These are phyloP conservation scores for Aspergillus sp. DNA, from an alignment of 2,329 filamentous ascomycete species.

Conservation along the genomic window DNA sequence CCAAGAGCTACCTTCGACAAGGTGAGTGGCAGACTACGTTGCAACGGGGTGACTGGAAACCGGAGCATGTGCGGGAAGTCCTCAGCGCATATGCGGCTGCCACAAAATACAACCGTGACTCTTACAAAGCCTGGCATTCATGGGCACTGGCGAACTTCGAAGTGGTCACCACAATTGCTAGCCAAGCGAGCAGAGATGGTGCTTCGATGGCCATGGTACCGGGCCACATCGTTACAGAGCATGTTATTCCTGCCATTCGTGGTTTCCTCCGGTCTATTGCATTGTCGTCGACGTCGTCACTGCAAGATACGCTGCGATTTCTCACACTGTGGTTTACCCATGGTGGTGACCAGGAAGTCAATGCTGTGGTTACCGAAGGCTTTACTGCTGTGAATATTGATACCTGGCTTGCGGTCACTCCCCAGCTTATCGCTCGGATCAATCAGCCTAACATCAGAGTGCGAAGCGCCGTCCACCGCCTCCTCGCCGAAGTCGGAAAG, in stretches of 20 bases:
- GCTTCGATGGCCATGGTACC: conserved; percentile 51
- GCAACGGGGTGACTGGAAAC: conserved; percentile 84
- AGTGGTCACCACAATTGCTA: conserved; percentile 79
- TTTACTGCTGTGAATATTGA: conserved; percentile 91
- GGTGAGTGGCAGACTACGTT: conserved; percentile 92
- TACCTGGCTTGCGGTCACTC: conserved; percentile 97
- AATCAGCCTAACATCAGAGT: conserved; percentile 91
- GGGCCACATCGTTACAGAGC: conserved; percentile 69
- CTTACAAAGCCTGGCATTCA: conserved; percentile 99
- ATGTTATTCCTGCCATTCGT: conserved; percentile 90
- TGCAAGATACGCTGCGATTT: conserved; percentile 90
- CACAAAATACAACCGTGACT: conserved; percentile 88
- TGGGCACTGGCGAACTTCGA: conserved; percentile 99
- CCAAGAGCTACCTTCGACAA: conserved; percentile 93
- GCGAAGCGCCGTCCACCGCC: conserved; percentile 83
- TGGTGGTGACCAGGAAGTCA: conserved; percentile 84
- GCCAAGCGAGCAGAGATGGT: conserved; percentile 60
- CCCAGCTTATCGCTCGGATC: conserved; percentile 94
- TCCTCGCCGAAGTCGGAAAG: conserved; percentile 88
- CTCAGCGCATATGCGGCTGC: conserved; percentile 87
- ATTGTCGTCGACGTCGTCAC: conserved; percentile 82
- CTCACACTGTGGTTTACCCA: conserved; percentile 96
- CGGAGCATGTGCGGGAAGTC: conserved; percentile 82
- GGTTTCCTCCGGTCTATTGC: conserved; percentile 98
- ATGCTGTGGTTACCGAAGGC: conserved; percentile 81